Percentiles rank a stretch among this genome's conserved stretches.
These are phyloP conservation scores for Penicillium flavigenum DNA, from an alignment of 495 filamentous ascomycete species.

Conservation along the genomic window DNA sequence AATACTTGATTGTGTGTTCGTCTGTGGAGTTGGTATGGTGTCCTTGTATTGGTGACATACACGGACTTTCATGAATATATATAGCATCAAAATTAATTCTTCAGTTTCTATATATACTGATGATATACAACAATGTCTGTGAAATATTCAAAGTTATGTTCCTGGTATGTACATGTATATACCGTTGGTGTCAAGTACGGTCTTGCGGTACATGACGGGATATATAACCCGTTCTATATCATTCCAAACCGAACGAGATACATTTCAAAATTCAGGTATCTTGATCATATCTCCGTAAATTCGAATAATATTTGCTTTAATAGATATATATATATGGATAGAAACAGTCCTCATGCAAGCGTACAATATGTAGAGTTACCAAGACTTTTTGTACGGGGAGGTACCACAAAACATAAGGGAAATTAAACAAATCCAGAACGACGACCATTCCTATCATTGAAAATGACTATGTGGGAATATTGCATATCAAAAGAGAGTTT, in stretches of 20 bases:
- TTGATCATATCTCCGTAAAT: neutral
- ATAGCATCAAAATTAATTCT: neutral
- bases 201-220: slow-evolving; percentile 5
- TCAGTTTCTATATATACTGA: neutral
- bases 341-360: neutral
- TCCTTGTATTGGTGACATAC: neutral
- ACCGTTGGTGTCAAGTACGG: neutral
- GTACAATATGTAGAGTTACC: neutral
- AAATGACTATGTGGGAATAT: neutral
- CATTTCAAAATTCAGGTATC: neutral
- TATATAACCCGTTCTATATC: slow-evolving; percentile 3
- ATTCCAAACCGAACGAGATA: neutral
- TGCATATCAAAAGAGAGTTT: neutral
- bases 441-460: neutral
- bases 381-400: neutral
- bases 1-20: neutral
- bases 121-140: neutral
- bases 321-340: neutral
- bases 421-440: neutral
- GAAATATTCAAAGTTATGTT: slow-evolving; percentile 1
- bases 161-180: slow-evolving; percentile 9
- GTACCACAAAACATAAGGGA: neutral
- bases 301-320: neutral
- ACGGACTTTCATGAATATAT: neutral
- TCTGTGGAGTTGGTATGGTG: neutral